These are phyloP conservation scores for Wallacemonas rigidus DNA, from an alignment of 208 protist genomes.

Conservation along the genomic window DNA sequence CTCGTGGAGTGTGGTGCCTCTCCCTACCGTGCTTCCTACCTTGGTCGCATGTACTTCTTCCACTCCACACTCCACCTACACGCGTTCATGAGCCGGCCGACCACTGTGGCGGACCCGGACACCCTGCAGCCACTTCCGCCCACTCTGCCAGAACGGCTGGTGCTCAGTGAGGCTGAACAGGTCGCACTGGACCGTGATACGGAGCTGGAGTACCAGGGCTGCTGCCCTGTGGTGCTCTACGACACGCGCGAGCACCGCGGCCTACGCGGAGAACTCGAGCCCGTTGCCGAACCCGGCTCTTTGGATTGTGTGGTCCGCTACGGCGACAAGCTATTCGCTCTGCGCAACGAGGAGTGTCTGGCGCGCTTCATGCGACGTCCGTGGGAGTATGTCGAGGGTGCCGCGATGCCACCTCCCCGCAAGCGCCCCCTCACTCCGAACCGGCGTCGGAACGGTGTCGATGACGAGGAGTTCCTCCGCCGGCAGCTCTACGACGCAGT, in stretches of 20 bases:
- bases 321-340: conserved; percentile 71
- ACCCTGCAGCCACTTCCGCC: conserved; percentile 55
- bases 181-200: conserved; percentile 5
- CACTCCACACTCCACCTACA: conserved; percentile 49
- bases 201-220: conserved; percentile 71
- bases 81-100: conserved; percentile 67
- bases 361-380: conserved; percentile 76
- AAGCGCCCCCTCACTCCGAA: conserved; percentile 67
- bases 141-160: conserved; percentile 37
- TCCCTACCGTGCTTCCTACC: conserved; percentile 49
- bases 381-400: conserved; percentile 81
- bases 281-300: conserved; percentile 64
- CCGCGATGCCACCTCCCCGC: conserved; percentile 56
- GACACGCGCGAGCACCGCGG: conserved; percentile 80
- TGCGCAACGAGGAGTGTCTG: conserved; percentile 55
- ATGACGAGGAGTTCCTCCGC: conserved; percentile 79
- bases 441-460: conserved; percentile 29
- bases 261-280: conserved; percentile 78
- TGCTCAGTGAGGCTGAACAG: not conserved
- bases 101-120: conserved; percentile 46
- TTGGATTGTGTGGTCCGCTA: conserved; percentile 72
- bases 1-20: conserved; percentile 33
- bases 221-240: conserved; percentile 91
- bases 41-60: conserved; percentile 83
- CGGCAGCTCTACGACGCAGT: conserved; percentile 86